These are phyloP conservation scores for Phytophthora quininea DNA, from an alignment of 352 stramenopile species.

Conservation along the genomic window DNA sequence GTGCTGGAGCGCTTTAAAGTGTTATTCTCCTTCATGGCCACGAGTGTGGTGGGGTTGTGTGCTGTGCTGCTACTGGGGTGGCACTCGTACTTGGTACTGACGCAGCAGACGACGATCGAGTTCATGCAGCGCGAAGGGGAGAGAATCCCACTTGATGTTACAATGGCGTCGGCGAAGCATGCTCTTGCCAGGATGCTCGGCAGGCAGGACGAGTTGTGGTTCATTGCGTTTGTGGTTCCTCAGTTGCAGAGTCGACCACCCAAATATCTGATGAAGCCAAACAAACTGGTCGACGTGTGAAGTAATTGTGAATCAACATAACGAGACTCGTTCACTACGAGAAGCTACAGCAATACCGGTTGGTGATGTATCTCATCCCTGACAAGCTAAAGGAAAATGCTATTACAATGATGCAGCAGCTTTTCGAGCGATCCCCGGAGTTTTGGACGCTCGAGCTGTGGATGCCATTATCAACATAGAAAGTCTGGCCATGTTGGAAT, in stretches of 20 bases:
- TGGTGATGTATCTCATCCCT: too few species aligned
- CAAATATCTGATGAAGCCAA: constrained; percentile 25
- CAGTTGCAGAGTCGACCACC: constrained; percentile 17
- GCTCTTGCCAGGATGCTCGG: constrained; percentile 34
- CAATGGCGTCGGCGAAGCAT: constrained; percentile 15
- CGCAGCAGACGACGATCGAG: constrained; percentile 47
- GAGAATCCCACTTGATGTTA: constrained; percentile 16
- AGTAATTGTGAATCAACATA: neutral
- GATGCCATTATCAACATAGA: too few species aligned
- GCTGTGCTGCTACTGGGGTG: constrained; percentile 46
- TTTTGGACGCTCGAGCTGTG: too few species aligned
- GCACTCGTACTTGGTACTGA: constrained; percentile 56
- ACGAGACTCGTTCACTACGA: neutral
- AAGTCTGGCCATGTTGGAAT: too few species aligned
- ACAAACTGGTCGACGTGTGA: neutral
- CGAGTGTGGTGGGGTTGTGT: constrained; percentile 34
- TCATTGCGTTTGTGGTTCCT: constrained; percentile 32
- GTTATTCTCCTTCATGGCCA: constrained; percentile 46
- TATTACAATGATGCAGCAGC: too few species aligned
- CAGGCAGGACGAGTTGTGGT: constrained; percentile 35
- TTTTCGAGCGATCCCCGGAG: too few species aligned
- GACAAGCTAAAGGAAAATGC: too few species aligned
- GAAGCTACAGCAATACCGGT: neutral
- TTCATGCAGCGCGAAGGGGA: constrained; percentile 34
- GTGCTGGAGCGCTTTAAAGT: constrained; percentile 40